phyloP scores from a whole-genome alignment of 495 filamentous ascomycete species.

The Pyronema omphalodes region DNA sequence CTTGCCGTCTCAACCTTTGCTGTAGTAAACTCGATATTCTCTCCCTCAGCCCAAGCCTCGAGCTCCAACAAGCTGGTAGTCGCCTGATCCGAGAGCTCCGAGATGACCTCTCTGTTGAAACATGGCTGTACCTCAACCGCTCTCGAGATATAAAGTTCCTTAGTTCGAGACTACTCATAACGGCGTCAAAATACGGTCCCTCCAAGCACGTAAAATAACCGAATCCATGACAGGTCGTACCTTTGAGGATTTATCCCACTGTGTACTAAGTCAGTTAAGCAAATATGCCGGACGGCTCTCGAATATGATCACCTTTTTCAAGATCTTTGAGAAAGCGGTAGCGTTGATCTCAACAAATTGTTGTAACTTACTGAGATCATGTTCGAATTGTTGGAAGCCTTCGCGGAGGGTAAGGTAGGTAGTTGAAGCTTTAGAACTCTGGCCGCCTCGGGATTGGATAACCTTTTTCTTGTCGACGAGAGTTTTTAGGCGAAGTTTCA shows the following conservation, averaged over 20 bases:
- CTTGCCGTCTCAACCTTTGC: slow-evolving; percentile 44
- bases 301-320: slow-evolving; percentile 57
- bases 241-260: slow-evolving; percentile 98
- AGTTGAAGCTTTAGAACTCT: slow-evolving; percentile 56
- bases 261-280: slow-evolving; percentile 4
- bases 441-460: slow-evolving; percentile 51
- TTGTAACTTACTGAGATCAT: slow-evolving; percentile 88
- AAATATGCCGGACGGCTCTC: not conserved
- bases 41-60: slow-evolving; percentile 90
- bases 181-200: slow-evolving; percentile 11
- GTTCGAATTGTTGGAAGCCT: slow-evolving; percentile 90
- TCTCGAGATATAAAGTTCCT: slow-evolving; percentile 86
- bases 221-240: slow-evolving; percentile 24
- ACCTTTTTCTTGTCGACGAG: slow-evolving; percentile 86
- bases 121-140: slow-evolving; percentile 96
- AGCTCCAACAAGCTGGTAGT: slow-evolving; percentile 83
- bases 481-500: slow-evolving; percentile 77
- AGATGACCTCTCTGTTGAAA: slow-evolving; percentile 92
- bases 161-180: slow-evolving; percentile 58
- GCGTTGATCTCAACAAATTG: slow-evolving; percentile 98
- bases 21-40: slow-evolving; percentile 63
- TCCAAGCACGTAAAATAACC: not conserved
- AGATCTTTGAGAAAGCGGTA: slow-evolving; percentile 90
- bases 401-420: slow-evolving; percentile 88
- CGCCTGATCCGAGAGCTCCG: slow-evolving; percentile 87